phyloP scores from a whole-genome alignment of 352 stramenopile genomes.

The Achlya hypogyna region DNA sequence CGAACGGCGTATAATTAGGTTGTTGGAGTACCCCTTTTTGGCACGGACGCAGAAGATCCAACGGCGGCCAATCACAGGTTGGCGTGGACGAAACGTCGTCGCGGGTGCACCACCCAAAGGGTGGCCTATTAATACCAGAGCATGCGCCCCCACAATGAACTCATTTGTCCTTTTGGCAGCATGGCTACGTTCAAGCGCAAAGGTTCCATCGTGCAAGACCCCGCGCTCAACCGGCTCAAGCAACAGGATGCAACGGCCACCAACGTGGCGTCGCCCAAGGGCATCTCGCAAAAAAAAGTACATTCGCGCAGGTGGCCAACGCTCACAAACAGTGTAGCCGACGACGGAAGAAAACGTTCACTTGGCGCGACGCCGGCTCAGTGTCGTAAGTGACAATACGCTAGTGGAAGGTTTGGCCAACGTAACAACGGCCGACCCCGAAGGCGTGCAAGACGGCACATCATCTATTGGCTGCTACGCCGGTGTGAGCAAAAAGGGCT shows the following conservation, averaged over 20 bases:
- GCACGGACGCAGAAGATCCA: not conserved
- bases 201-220: not conserved
- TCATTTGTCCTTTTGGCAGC: not conserved
- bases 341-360: slow-evolving; percentile 14
- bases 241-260: slow-evolving; percentile 48
- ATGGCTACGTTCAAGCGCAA: slow-evolving; percentile 10
- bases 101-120: not conserved
- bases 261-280: slow-evolving; percentile 73
- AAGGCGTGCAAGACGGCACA: slow-evolving; percentile 50
- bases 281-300: slow-evolving; percentile 62
- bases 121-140: not conserved
- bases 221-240: slow-evolving; percentile 42
- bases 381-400: slow-evolving; percentile 74
- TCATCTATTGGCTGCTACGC: slow-evolving; percentile 58
- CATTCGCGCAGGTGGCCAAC: not conserved
- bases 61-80: not conserved
- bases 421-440: slow-evolving; percentile 46
- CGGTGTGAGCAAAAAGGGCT: slow-evolving; percentile 73
- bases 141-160: not conserved
- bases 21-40: not conserved
- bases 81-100: not conserved
- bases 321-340: not conserved
- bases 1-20: not conserved
- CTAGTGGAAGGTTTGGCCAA: slow-evolving; percentile 67
- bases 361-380: slow-evolving; percentile 54